Base-by-base conservation (phyloP, 2,329 filamentous ascomycete species). In the Penicillium sp. region DNA sequence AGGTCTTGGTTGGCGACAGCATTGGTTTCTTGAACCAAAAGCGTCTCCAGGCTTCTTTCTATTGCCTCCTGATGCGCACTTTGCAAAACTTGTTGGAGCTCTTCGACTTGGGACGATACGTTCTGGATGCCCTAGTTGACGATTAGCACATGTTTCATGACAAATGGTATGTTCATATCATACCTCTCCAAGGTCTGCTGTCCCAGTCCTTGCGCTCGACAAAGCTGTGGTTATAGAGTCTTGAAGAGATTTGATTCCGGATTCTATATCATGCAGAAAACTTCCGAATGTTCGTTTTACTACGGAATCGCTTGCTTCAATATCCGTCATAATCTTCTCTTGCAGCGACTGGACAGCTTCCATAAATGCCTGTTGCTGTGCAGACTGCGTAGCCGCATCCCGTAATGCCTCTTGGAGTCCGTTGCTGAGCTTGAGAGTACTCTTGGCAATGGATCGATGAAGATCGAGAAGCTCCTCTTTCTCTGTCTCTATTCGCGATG, bases 401-500 rank as follows among this genome's bases (percentile, higher is more conserved):
- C 56, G 58, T 10, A 77, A 47, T 8, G 73, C 67, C 46, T 68
- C 66, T 8, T 69, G 66, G 1, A 78, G 64, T 0, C 68, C 71
- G 6, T 63, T 51, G 14, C 67, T 70, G 10, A 77, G 60, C 32
- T 71, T 73, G 1, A 66, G 58, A 8, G 69, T 73, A 30, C 70
- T 70, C 29, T 74, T 64, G 2, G 71, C 56, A 26, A 78, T 68
- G 16, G 69, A 67, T n/a, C 66, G 68, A 56, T 78, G 67, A 2
- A 76, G 66, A 19, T 70, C 63, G 2, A 78, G 61, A 4, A 76
- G 60, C 35, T 78, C 73, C 32, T 76, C 74, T 51, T 81, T 83
- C 53, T 87, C 84, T 13, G 81, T 77, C 48, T 84, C 80, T 39
- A 78, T 72, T 35, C 84, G 78, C 39, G 81, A 79, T 27, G 84